Evolutionary conservation across 306 rosid species (phyloP), one percentile per base, ranked within the genome.

Genomic region (Cucumis melo): DNA sequence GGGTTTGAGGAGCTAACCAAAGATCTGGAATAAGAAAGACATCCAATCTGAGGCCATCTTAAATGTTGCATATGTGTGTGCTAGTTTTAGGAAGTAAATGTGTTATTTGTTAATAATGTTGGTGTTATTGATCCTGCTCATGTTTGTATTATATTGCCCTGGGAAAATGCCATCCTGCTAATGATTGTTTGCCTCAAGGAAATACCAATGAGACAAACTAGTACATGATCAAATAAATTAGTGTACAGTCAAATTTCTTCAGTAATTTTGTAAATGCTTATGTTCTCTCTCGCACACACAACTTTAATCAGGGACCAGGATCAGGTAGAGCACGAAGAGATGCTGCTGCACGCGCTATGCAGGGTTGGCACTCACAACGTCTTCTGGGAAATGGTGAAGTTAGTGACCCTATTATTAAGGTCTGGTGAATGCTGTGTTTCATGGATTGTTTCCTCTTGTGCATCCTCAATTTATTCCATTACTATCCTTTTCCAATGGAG

Each of bases 321-420:
- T 84, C 96, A 38, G 99, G 98, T 65, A 89, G 99, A 88, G 93
- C 98, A 74, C 89, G 98, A 63, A 89, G 99, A 81, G 93, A 90
- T 85, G 98, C 99, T 78, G 99, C 99, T 16, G 91, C 97, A 84
- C 95, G 97, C 57, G 99, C 99, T 72, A 95, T 95, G 99, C 98
- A 91, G 77, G 98, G 99, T 81, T 92, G 99, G 99, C 99, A 95
- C 81, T 95, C 99, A 20, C 97, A 93, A 57, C 96, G 97, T 74
- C 90, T 95, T 83, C 92, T 90, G 65, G 97, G 96, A 80, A 89
- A 90, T 70, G 99, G 98, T 78, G 98, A 92, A 92, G 98, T 92
- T 79, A 88, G 96, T 81, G 99, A 92, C 77, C 99, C 99, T 29
- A 88, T 92, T 76, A 90, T 92, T 57, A 94, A 92, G 96, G 99